phyloP scores from a whole-genome alignment of 257 asterid genomes.

The Nicotiana benthamiana region DNA sequence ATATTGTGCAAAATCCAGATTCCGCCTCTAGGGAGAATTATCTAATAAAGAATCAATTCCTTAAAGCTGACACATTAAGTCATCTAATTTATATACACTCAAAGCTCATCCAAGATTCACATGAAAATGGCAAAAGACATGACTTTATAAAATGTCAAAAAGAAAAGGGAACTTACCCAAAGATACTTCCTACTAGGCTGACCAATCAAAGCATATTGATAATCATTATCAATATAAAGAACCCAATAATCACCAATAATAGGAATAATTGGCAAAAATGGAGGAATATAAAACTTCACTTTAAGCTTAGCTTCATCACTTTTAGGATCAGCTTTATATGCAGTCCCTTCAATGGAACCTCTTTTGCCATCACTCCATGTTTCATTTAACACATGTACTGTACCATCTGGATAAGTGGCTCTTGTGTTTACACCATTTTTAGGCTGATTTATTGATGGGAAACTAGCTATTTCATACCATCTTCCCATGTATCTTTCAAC shows the following conservation, averaged over 20 bases:
- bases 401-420: constrained; percentile 72
- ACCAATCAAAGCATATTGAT: constrained; percentile 49
- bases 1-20: too few relatives aligned
- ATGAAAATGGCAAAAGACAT: background rate
- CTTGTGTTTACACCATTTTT: constrained; percentile 57
- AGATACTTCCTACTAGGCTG: constrained; percentile 54
- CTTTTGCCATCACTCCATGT: constrained; percentile 76
- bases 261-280: constrained; percentile 33
- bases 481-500: constrained; percentile 76
- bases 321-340: constrained; percentile 54
- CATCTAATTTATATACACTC: too few relatives aligned
- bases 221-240: constrained; percentile 20
- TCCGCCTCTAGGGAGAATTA: too few relatives aligned
- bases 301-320: constrained; percentile 36
- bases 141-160: background rate
- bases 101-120: too few relatives aligned
- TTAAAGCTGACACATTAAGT: too few relatives aligned
- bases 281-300: constrained; percentile 30
- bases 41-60: too few relatives aligned
- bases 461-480: constrained; percentile 88
- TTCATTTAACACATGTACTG: constrained; percentile 66
- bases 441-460: constrained; percentile 68
- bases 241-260: constrained; percentile 32
- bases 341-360: constrained; percentile 57
- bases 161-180: constrained; percentile 50